Evolutionary conservation across 2,329 filamentous ascomycete species (phyloP).

Genomic region (Phaeophleospora eucalypticola): DNA sequence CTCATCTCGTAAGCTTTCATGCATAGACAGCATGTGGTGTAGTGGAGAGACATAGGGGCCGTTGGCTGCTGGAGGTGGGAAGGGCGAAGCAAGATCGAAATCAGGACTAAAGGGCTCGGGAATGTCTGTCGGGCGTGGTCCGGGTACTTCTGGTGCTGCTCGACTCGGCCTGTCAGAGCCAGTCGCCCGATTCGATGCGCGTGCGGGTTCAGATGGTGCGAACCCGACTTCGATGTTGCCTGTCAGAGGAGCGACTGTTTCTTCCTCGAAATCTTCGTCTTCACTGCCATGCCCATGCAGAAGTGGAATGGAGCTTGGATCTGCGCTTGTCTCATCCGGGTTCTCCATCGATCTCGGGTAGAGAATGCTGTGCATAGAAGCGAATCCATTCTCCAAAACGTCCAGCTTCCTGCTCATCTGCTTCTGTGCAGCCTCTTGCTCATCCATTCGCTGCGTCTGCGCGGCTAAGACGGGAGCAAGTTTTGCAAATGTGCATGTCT

Average conservation of each 20-base stretch:
- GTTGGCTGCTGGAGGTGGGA: constrained; percentile 23
- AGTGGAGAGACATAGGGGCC: constrained; percentile 46
- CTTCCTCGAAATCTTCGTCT: not conserved
- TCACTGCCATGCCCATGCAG: constrained; percentile 10
- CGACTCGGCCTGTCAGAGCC: constrained; percentile 3
- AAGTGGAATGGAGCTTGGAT: constrained; percentile 22
- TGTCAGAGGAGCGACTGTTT: no score
- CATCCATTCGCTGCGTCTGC: constrained; percentile 42
- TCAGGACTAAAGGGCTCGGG: constrained; percentile 24
- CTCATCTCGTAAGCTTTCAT: constrained; percentile 59
- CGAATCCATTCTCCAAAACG: constrained; percentile 43
- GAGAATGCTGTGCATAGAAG: constrained; percentile 42
- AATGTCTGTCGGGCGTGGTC: constrained; percentile 20
- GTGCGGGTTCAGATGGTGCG: not conserved
- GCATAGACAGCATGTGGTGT: constrained; percentile 57
- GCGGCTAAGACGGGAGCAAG: constrained; percentile 43
- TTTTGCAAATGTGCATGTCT: constrained; percentile 43
- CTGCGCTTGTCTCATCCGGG: constrained; percentile 19
- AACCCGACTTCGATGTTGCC: not conserved
- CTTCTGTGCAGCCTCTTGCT: constrained; percentile 41
- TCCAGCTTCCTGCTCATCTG: constrained; percentile 42
- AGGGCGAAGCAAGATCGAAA: constrained; percentile 27
- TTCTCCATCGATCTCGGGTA: constrained; percentile 15
- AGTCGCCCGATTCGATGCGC: not conserved
- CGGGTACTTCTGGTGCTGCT: constrained; percentile 16